Evolutionary conservation across 768 basidiomycete species (phyloP).

Genomic region (Termitomyces sp.): DNA sequence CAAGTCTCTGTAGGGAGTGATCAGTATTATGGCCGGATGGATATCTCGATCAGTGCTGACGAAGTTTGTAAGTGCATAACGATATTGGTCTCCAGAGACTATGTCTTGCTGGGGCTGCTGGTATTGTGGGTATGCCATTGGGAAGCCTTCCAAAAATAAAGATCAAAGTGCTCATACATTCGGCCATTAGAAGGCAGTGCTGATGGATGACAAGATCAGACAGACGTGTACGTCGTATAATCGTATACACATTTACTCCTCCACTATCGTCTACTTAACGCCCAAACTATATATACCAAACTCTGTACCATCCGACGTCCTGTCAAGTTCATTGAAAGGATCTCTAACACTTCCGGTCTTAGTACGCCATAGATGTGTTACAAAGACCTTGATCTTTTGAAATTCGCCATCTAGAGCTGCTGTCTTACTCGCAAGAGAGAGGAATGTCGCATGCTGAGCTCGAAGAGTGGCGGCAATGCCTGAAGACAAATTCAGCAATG

Average conservation of each 20-base stretch:
- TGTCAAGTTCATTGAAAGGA: conserved; percentile 59
- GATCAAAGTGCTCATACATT: not conserved
- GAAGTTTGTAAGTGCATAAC: conserved; percentile 81
- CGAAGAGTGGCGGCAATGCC: conserved; percentile 74
- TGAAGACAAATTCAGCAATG: conserved; percentile 1
- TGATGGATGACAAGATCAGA: not conserved
- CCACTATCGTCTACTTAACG: conserved; percentile 21
- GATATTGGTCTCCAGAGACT: conserved; percentile 63
- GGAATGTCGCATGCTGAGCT: conserved; percentile 73
- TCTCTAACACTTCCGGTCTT: conserved; percentile 81
- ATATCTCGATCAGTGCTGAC: conserved; percentile 31
- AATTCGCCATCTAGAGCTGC: conserved; percentile 70
- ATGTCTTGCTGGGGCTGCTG: conserved; percentile 29
- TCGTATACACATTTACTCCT: not conserved
- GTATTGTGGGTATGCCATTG: conserved; percentile 23
- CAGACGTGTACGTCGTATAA: not conserved
- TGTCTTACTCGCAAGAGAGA: conserved; percentile 71
- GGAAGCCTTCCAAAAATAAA: not conserved
- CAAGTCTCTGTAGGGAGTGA: conserved; percentile 52
- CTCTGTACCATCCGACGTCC: conserved; percentile 27
- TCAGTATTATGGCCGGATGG: not conserved
- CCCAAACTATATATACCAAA: conserved; percentile 38
- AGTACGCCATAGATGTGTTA: conserved; percentile 74
- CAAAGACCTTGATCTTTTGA: conserved; percentile 69
- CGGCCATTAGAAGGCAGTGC: not conserved